Conservation (phyloP, 2,329 filamentous ascomycete species). For the Alternaria solani region DNA sequence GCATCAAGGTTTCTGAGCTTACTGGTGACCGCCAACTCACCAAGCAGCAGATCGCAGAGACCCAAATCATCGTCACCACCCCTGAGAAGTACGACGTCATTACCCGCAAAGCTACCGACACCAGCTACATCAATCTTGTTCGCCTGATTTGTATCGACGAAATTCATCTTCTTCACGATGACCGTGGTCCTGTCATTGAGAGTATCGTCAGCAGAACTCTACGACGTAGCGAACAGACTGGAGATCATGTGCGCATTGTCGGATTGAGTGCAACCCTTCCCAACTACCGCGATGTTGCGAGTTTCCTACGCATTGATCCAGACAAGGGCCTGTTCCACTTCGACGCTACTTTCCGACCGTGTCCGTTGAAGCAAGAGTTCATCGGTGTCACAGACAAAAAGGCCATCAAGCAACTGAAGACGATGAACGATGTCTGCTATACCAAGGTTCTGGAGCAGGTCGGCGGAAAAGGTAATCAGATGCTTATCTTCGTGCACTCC, state of each 20-base stretch:
- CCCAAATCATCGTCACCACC: conserved; percentile 96
- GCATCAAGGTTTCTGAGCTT: conserved; percentile 91
- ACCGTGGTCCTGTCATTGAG: conserved; percentile 94
- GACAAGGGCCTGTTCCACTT: conserved; percentile 93
- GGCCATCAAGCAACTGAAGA: conserved; percentile 97
- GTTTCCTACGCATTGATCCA: conserved; percentile 88
- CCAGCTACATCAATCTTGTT: conserved; percentile 97
- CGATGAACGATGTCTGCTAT: conserved; percentile 99
- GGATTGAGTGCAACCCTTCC: conserved; percentile 94
- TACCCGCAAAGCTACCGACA: conserved; percentile 94
- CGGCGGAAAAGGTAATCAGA: conserved; percentile 90
- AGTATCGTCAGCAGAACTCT: conserved; percentile 97
- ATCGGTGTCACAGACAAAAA: conserved; percentile 98
- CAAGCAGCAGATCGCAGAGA: conserved; percentile 97
- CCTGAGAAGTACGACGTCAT: conserved; percentile 99
- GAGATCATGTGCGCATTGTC: conserved; percentile 88
- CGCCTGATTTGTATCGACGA: conserved; percentile 96
- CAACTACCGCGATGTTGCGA: conserved; percentile 95
- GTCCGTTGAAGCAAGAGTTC: conserved; percentile 94
- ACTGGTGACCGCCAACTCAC: conserved; percentile 98
- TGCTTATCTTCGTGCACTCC: conserved; percentile 99
- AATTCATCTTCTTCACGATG: conserved; percentile 96
- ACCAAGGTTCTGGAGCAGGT: conserved; percentile 97
- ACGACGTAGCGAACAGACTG: conserved; percentile 89
- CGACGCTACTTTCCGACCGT: conserved; percentile 91